Percentiles rank a stretch among this genome's conserved stretches.
Conservation (phyloP, 2,329 filamentous ascomycete species). For the Chaetomiaceae sp. region DNA sequence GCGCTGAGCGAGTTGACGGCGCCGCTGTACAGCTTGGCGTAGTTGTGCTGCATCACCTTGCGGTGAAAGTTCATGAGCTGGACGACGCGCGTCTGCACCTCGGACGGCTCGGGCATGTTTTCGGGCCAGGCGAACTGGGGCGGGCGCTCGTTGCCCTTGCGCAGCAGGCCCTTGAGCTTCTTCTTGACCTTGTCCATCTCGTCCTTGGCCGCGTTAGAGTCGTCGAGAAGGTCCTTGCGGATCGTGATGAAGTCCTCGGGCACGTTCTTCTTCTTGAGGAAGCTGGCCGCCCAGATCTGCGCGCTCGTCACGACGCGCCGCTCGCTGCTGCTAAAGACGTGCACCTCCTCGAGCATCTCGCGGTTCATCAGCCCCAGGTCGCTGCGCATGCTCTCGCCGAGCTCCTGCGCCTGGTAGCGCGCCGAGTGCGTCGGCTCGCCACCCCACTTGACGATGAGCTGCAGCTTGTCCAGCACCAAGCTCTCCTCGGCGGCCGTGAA, state of each 20-base stretch:
- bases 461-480: slow-evolving; percentile 88
- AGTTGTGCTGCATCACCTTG: slow-evolving; percentile 92
- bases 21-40: slow-evolving; percentile 67
- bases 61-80: slow-evolving; percentile 98
- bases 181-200: slow-evolving; percentile 99
- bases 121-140: slow-evolving; percentile 98
- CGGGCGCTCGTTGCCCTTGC: slow-evolving; percentile 88
- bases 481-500: slow-evolving; percentile 92
- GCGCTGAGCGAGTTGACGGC: slow-evolving; percentile 59
- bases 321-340: slow-evolving; percentile 94
- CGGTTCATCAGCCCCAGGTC: slow-evolving; percentile 90
- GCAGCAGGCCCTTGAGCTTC: slow-evolving; percentile 88
- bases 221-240: slow-evolving; percentile 90
- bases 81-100: slow-evolving; percentile 87
- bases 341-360: slow-evolving; percentile 85
- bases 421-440: slow-evolving; percentile 97
- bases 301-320: slow-evolving; percentile 91
- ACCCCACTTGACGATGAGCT: slow-evolving; percentile 98
- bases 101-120: slow-evolving; percentile 88
- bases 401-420: slow-evolving; percentile 89
- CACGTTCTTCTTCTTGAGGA: slow-evolving; percentile 81
- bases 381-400: slow-evolving; percentile 93
- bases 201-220: slow-evolving; percentile 97
- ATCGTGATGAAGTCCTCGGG: slow-evolving; percentile 82
- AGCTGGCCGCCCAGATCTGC: slow-evolving; percentile 90